Conservation (phyloP, 140 eudicot species). For the Erigeron philadelphicus region DNA sequence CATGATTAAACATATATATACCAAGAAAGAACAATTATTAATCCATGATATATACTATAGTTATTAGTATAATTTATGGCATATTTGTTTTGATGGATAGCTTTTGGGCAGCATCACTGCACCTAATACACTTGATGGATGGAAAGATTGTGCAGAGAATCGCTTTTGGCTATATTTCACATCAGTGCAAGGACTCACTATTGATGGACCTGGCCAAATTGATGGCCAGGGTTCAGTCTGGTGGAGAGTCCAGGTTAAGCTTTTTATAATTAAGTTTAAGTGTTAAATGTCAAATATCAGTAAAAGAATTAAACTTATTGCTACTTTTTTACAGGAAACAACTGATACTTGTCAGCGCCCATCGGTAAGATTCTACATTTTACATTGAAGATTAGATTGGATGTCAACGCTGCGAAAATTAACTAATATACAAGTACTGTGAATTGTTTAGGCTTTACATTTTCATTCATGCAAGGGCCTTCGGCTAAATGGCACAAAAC, state of each 20-base stretch:
- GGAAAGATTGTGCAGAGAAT: conserved; percentile 17
- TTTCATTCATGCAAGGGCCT: conserved; percentile 28
- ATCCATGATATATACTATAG: no score
- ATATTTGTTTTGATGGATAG: conserved; percentile 4
- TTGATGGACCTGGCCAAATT: conserved; percentile 30
- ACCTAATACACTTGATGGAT: conserved; percentile 23
- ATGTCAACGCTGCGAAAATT: background rate
- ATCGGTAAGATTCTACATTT: conserved; percentile 24
- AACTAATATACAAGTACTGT: background rate
- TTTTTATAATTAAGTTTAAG: background rate
- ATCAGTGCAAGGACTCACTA: conserved; percentile 18
- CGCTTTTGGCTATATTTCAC: conserved; percentile 16
- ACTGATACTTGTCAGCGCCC: conserved; percentile 28
- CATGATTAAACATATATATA: no score
- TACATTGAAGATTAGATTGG: background rate
- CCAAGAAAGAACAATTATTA: no score
- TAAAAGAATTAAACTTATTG: background rate
- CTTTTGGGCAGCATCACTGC: conserved; percentile 26
- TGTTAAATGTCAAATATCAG: background rate
- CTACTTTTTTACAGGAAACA: conserved; percentile 19
- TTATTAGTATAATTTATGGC: no score
- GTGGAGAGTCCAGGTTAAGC: conserved; percentile 23
- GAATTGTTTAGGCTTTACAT: conserved; percentile 28
- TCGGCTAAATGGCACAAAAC: conserved; percentile 31
- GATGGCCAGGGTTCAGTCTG: conserved; percentile 31